Evolutionary conservation across 108 stramenopile genomes (phyloP), one percentile per base, ranked within the genome.

Genomic region (Halocafeteria seosinensis): DNA sequence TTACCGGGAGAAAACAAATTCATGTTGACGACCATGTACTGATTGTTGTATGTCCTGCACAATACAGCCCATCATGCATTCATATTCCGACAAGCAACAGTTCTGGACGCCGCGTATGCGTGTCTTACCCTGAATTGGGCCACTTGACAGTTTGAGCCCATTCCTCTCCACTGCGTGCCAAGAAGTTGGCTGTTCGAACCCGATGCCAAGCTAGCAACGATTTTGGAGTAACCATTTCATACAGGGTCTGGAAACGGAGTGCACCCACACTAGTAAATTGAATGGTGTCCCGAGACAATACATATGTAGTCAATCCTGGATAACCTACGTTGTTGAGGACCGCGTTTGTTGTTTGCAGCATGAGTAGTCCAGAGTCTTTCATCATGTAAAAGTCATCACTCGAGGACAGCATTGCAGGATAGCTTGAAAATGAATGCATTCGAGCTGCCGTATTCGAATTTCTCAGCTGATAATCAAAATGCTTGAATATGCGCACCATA

Each of bases 31-130:
- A 62, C 59, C 71, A 68, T 50, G 65, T 66, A 76, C 34, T 67
- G 67, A 59, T 76, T 76, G 60, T 55, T 68, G 57, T 59, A 75
- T 13, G 73, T 74, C 11, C n/a, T n/a, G n/a, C n/a, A n/a, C n/a
- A n/a, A n/a, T n/a, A n/a, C n/a, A n/a, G n/a, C n/a, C n/a, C n/a
- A n/a, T n/a, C n/a, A n/a, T n/a, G n/a, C n/a, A n/a, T n/a, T n/a
- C n/a, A n/a, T n/a, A n/a, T n/a, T n/a, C n/a, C n/a, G n/a, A n/a
- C n/a, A n/a, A n/a, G n/a, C n/a, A n/a, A n/a, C n/a, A n/a, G n/a
- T n/a, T n/a, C n/a, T n/a, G n/a, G n/a, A n/a, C n/a, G n/a, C n/a
- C n/a, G n/a, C n/a, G n/a, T n/a, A n/a, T n/a, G n/a, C n/a, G n/a
- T n/a, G n/a, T n/a, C n/a, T n/a, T n/a, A n/a, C n/a, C 73, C 73